Conservation (phyloP, 345 rosid species). For the Salix caprea region DNA sequence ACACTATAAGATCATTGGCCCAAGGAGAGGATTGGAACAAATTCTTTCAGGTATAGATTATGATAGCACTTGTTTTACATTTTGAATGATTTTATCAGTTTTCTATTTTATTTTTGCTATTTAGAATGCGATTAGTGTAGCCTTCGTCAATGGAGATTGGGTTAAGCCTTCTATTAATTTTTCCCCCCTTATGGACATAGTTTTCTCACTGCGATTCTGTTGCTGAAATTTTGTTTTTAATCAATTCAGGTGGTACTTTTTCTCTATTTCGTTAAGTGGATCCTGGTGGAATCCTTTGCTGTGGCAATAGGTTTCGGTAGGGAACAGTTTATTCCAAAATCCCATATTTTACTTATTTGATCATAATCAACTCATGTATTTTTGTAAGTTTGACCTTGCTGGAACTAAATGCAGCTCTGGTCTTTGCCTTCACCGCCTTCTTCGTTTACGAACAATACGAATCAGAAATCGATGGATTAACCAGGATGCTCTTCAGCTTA, state of each 20-base stretch:
- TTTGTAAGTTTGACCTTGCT: conserved; percentile 18
- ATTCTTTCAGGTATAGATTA: conserved; percentile 55
- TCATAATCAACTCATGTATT: background rate
- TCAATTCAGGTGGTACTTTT: conserved; percentile 39
- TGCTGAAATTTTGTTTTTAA: background rate
- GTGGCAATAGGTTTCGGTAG: conserved; percentile 49
- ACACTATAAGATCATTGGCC: conserved; percentile 37
- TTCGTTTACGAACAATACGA: conserved; percentile 82
- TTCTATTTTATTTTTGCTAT: background rate
- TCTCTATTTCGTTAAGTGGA: conserved; percentile 43
- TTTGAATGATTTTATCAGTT: background rate
- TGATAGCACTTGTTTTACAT: background rate
- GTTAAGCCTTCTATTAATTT: background rate
- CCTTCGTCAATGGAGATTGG: background rate
- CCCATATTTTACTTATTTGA: background rate
- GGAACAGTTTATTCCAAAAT: conserved; percentile 8
- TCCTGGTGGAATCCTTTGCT: conserved; percentile 37
- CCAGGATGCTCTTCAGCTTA: conserved; percentile 23
- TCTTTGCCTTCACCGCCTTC: conserved; percentile 66
- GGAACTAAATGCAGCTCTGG: conserved; percentile 49
- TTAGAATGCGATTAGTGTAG: background rate
- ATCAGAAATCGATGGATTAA: conserved; percentile 49
- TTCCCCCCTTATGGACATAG: background rate
- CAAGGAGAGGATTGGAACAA: conserved; percentile 62
- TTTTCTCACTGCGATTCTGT: background rate